Evolutionary conservation across 2,329 filamentous ascomycete genomes (phyloP).

Genomic region (Aspergillus glaucus): DNA sequence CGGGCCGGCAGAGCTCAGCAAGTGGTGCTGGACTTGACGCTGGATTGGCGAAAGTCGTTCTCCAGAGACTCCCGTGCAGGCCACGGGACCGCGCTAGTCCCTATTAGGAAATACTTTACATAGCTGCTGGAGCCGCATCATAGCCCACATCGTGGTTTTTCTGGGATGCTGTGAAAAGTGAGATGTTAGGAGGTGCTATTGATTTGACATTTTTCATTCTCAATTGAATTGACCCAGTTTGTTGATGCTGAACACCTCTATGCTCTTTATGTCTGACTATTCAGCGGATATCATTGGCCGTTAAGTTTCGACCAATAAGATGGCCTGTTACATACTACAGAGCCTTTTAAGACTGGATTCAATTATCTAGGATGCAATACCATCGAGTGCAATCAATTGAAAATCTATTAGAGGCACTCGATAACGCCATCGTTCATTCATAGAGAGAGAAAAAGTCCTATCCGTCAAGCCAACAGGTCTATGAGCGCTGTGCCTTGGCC

Average conservation of each 20-base stretch:
- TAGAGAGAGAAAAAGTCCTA: too few species aligned
- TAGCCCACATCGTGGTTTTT: not conserved
- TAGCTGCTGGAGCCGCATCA: not conserved
- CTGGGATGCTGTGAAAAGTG: not conserved
- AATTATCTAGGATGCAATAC: not conserved
- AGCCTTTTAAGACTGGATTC: not conserved
- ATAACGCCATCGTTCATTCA: not conserved
- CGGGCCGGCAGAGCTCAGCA: slow-evolving; percentile 16
- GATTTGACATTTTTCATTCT: not conserved
- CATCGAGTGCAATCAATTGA: too few species aligned
- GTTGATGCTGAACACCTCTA: not conserved
- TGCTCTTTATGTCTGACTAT: slow-evolving; percentile 17
- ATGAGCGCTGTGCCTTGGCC: slow-evolving; percentile 23
- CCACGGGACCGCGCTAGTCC: slow-evolving; percentile 31
- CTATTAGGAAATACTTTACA: slow-evolving; percentile 14
- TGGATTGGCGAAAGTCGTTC: slow-evolving; percentile 14
- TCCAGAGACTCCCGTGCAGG: slow-evolving; percentile 14
- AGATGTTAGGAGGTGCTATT: not conserved
- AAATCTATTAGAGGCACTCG: too few species aligned
- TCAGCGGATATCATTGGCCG: slow-evolving; percentile 14
- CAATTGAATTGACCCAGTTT: not conserved
- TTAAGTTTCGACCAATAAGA: not conserved
- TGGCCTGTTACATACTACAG: not conserved
- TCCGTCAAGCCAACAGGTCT: not conserved
- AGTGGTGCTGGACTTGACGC: slow-evolving; percentile 16